Evolutionary conservation across 208 protist genomes (phyloP), one percentile per base, ranked within the genome.

Genomic region (Borovskyia barvae): DNA sequence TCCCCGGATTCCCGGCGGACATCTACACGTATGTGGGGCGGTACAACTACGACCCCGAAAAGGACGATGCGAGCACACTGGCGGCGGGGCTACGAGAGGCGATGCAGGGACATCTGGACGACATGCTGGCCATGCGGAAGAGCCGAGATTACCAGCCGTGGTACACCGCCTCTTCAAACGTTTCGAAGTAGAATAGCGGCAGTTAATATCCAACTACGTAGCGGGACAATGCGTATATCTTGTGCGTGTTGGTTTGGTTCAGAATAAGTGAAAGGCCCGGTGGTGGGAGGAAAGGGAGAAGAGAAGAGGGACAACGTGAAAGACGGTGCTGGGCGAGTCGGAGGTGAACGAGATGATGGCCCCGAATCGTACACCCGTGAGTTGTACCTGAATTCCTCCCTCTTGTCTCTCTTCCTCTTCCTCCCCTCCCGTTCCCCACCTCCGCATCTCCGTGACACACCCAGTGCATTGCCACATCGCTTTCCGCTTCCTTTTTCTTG

Each of bases 71-170:
- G 8, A 33, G 35, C 7, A 67, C 73, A 11, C 60, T 92, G n/a
- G 66, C 85, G 1, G 60, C 19, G 0, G 62, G 64, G 12, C 47
- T 87, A 41, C 66, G 85, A 11, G 59, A 66, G 42, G 66, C 55
- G 54, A 92, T 92, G 85, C 85, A 92, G 61, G 60, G 36, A 11
- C 75, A 77, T 29, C 17, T 92, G 9, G 73, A 85, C 47, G 58
- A 65, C 32, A 87, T 92, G 28, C 35, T 81, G n/a, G 72, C 28
- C 29, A 54, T 50, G 37, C 67, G 80, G 20, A 73, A 75, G 49
- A 55, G 60, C 33, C 41, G 64, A 5, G 56, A 61, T 3, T 81
- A 79, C 43, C 62, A 77, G 61, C 72, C 75, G 33, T 77, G 61
- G 55, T 77, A 67, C 42, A n/a, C n/a, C n/a, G n/a, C n/a, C n/a